Conservation (phyloP, 1,284 basidiomycete species). For the Volvariella surrecta region DNA sequence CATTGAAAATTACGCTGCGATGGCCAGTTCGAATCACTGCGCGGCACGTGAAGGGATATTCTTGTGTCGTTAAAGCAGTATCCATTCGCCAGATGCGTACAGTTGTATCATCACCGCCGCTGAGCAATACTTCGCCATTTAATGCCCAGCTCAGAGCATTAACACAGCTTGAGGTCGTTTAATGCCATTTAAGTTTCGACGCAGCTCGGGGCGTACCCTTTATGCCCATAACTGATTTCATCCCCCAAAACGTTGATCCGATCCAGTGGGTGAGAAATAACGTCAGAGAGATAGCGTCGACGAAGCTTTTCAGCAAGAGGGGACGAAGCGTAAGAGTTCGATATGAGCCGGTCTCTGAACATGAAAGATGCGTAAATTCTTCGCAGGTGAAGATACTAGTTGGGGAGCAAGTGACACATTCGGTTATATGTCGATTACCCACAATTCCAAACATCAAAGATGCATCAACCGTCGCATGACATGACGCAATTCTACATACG, state of each 20-base stretch:
- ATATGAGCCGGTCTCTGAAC: no score
- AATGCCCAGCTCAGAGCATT: slow-evolving; percentile 82
- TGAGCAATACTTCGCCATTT: slow-evolving; percentile 67
- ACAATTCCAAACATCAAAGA: no score
- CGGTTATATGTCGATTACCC: no score
- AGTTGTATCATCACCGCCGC: slow-evolving; percentile 77
- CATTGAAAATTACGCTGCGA: slow-evolving; percentile 81
- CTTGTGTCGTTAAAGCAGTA: slow-evolving; percentile 38
- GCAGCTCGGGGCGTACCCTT: slow-evolving; percentile 37
- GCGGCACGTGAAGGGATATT: slow-evolving; percentile 62
- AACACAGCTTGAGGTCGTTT: slow-evolving; percentile 50
- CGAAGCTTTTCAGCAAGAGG: slow-evolving; percentile 14
- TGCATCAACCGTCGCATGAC: no score
- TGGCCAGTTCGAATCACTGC: slow-evolving; percentile 73
- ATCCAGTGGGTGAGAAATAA: slow-evolving; percentile 19
- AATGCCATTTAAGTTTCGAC: slow-evolving; percentile 1
- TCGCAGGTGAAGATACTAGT: no score
- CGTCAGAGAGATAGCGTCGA: slow-evolving; percentile 14
- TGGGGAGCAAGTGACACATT: no score
- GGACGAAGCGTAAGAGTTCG: background rate
- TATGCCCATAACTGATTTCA: slow-evolving; percentile 43
- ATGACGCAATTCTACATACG: no score
- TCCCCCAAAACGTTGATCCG: slow-evolving; percentile 57
- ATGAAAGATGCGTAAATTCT: no score
- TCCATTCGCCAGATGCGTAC: slow-evolving; percentile 39